Percentiles rank a stretch among this genome's conserved stretches.
Conservation (phyloP, 208 protist genomes). For the Endotrypanum monterogeii region DNA sequence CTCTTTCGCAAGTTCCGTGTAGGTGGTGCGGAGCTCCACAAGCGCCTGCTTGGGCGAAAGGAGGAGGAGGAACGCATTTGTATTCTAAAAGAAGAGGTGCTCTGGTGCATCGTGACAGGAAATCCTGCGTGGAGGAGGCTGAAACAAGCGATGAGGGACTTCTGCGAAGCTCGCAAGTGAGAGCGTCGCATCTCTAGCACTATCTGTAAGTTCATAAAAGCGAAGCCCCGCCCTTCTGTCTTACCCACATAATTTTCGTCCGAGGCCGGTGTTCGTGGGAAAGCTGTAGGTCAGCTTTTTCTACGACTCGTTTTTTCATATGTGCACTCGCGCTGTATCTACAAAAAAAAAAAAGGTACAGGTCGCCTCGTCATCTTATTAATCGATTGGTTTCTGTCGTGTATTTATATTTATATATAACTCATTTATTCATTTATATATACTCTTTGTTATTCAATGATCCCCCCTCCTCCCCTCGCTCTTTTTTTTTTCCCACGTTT, state of each 20-base stretch:
- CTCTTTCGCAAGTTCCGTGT: slow-evolving; percentile 19
- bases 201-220: too few species aligned
- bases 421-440: too few species aligned
- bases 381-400: too few species aligned
- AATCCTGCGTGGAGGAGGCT: slow-evolving; percentile 20
- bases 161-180: not conserved
- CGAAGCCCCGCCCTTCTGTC: not conserved
- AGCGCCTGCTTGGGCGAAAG: slow-evolving; percentile 24
- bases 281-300: not conserved
- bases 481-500: not conserved
- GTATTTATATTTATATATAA: not conserved
- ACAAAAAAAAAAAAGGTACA: too few species aligned
- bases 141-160: slow-evolving; percentile 15
- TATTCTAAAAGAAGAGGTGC: slow-evolving; percentile 43
- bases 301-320: not conserved
- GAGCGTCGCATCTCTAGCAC: not conserved
- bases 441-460: not conserved
- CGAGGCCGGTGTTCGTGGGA: too few species aligned
- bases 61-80: slow-evolving; percentile 34
- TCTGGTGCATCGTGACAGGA: slow-evolving; percentile 37
- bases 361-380: too few species aligned
- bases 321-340: too few species aligned
- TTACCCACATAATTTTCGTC: too few species aligned
- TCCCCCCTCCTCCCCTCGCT: not conserved
- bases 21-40: slow-evolving; percentile 8